These are phyloP conservation scores for Aspergillus sergii DNA, from an alignment of 2,329 filamentous ascomycete genomes.

Conservation along the genomic window DNA sequence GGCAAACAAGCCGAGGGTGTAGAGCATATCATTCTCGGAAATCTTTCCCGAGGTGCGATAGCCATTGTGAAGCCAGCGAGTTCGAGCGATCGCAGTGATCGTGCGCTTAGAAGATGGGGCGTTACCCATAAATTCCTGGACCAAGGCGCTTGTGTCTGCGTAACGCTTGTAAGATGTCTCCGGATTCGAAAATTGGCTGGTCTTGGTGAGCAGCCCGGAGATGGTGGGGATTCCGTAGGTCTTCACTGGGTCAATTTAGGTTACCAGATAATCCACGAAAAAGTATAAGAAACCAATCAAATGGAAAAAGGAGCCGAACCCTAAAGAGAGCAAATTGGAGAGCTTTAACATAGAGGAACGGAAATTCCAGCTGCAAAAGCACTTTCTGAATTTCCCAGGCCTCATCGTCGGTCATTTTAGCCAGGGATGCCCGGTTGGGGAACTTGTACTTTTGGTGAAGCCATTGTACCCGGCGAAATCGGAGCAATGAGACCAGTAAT, in stretches of 20 bases:
- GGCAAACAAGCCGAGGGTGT: slow-evolving; percentile 67
- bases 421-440: slow-evolving; percentile 47
- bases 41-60: slow-evolving; percentile 64
- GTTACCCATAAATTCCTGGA: slow-evolving; percentile 52
- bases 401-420: slow-evolving; percentile 58
- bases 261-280: background rate
- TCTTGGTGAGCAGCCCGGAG: slow-evolving; percentile 52
- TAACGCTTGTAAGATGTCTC: slow-evolving; percentile 57
- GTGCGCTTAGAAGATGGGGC: slow-evolving; percentile 48
- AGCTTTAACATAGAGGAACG: slow-evolving; percentile 53
- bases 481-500: slow-evolving; percentile 30
- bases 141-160: slow-evolving; percentile 54
- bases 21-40: slow-evolving; percentile 64
- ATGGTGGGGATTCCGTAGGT: slow-evolving; percentile 62
- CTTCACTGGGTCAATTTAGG: slow-evolving; percentile 28
- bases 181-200: slow-evolving; percentile 51
- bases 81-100: slow-evolving; percentile 59
- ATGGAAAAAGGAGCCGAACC: slow-evolving; percentile 31
- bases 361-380: slow-evolving; percentile 58
- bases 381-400: slow-evolving; percentile 54
- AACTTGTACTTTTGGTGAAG: slow-evolving; percentile 49
- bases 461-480: slow-evolving; percentile 37
- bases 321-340: slow-evolving; percentile 63
- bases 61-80: slow-evolving; percentile 64
- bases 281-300: background rate